Base-by-base conservation (phyloP, 768 basidiomycete species). In the Austroboletus festivus region DNA sequence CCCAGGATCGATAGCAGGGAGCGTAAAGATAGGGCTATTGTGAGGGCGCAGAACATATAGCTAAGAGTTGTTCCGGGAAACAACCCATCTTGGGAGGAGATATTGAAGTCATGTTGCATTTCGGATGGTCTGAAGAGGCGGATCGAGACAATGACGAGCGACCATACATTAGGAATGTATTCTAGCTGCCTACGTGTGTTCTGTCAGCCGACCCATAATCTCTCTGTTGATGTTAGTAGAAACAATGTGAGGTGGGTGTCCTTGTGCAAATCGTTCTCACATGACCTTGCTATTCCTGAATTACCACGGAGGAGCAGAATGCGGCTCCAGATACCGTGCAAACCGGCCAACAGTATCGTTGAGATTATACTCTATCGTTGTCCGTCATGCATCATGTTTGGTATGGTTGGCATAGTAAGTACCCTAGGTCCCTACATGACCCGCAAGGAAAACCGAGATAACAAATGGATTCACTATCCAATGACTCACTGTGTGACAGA, bases 21-120 rank as follows among this genome's bases (percentile, higher is more conserved):
- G 82, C 85, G 16, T 74, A 66, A 34, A 86, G 72, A 57, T 87
- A 88, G 3, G 61, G 88, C 81, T 58, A 92, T 84, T 3, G 82
- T 80, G 30, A 90, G 55, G 0, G 86, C 85, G 4, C 64, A 75
- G 69, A 89, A 88, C 3, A 77, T 65, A 1, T 73, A 71, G 1
- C 83, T 87, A 11, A 65, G 69, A 20, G 63, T 51, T 9, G 74
- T 72, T 6, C 66, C 71, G 0, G 68, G 64, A n/a, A 68, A 61
- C 3, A 82, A 66, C 11, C 75, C 64, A 7, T 71, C 56, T 26
- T 63, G 33, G 0, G 73, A 55, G 21, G n/a, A 84, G 58, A 26
- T 65, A 60, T 56, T 67, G 57, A 47, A 67, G 68, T 65, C 42
- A 22, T 22, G 2, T 64, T 42, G 19, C 23, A 2, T 33, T n/a